Percentiles rank a stretch among this genome's conserved stretches.
These are phyloP conservation scores for Solanum etuberosum DNA, from an alignment of 257 asterid species.

Conservation along the genomic window DNA sequence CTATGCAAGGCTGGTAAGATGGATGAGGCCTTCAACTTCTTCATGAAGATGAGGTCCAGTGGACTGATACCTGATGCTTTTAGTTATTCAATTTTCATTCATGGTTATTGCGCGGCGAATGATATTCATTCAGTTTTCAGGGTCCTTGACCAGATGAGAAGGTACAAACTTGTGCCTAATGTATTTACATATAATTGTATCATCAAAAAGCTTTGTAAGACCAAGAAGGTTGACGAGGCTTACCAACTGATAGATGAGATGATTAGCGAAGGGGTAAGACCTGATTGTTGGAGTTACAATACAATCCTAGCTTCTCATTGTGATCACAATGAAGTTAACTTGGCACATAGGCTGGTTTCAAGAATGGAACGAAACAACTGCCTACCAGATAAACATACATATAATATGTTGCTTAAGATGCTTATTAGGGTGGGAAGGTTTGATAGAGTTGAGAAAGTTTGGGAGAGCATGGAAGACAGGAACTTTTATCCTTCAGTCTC, in stretches of 20 bases:
- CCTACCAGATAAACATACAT: constrained; percentile 47
- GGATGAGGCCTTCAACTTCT: constrained; percentile 53
- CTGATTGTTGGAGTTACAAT: constrained; percentile 76
- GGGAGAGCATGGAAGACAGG: constrained; percentile 64
- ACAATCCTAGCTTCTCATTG: constrained; percentile 56
- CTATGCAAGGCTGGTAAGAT: constrained; percentile 67
- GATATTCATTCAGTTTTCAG: constrained; percentile 60
- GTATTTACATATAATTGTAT: constrained; percentile 65
- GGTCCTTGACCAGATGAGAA: constrained; percentile 61
- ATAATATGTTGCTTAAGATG: constrained; percentile 84
- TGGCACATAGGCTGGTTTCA: constrained; percentile 46
- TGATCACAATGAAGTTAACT: constrained; percentile 67
- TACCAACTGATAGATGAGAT: constrained; percentile 64
- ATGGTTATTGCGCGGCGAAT: constrained; percentile 38
- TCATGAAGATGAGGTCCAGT: constrained; percentile 34
- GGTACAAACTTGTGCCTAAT: constrained; percentile 53
- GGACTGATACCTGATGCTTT: constrained; percentile 76
- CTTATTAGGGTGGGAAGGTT: constrained; percentile 72
- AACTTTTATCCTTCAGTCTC: constrained; percentile 70
- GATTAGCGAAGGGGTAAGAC: constrained; percentile 35
- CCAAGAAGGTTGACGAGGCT: constrained; percentile 54
- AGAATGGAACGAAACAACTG: constrained; percentile 46
- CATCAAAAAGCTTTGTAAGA: constrained; percentile 66
- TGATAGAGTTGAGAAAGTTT: constrained; percentile 55
- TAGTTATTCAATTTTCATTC: constrained; percentile 65